Evolutionary conservation across 371 early-diverging fungal genomes (phyloP).

Genomic region (Mucor plumbeus): DNA sequence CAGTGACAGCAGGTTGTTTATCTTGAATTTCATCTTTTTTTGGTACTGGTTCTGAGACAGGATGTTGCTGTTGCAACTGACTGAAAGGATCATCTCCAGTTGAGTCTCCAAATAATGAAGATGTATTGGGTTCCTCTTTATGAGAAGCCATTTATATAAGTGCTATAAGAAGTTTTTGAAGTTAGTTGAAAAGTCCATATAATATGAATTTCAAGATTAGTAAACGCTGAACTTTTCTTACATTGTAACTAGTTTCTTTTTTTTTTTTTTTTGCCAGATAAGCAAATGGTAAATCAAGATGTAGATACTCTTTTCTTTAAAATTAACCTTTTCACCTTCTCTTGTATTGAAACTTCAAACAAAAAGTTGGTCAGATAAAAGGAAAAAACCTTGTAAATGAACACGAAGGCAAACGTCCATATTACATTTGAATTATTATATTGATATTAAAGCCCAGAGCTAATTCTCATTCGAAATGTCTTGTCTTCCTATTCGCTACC

Average conservation of each 20-base stretch:
- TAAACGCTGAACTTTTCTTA: not conserved
- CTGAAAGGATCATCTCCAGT: constrained; percentile 23
- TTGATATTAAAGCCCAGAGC: not conserved
- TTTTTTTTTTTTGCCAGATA: not conserved
- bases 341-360: not conserved
- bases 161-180: not conserved
- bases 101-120: constrained; percentile 22
- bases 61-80: constrained; percentile 12
- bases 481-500: not conserved
- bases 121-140: constrained; percentile 25
- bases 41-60: constrained; percentile 3
- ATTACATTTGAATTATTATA: not conserved
- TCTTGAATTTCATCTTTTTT: not conserved
- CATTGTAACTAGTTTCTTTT: not conserved
- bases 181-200: not conserved
- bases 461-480: not conserved
- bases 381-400: not conserved
- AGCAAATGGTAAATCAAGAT: not conserved
- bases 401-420: not conserved
- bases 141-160: constrained; percentile 21
- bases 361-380: not conserved
- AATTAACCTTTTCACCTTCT: not conserved
- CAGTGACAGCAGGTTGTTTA: constrained; percentile 1
- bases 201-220: not conserved
- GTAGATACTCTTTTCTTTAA: not conserved